Conservation (phyloP, 2,329 filamentous ascomycete genomes). For the Blumeria graminis region DNA sequence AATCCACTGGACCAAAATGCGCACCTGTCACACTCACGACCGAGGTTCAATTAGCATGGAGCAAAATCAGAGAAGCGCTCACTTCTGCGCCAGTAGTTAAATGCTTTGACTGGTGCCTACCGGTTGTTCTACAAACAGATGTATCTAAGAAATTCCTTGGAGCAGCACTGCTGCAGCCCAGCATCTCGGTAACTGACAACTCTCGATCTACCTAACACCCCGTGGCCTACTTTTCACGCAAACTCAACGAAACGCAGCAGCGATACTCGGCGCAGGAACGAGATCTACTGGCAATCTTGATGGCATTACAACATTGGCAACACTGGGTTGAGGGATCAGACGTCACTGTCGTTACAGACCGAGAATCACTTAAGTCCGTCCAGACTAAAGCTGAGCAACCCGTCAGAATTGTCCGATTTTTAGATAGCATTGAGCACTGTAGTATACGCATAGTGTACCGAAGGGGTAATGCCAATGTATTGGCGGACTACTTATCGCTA, state of each 20-base stretch:
- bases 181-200: background rate
- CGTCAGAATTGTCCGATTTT: background rate
- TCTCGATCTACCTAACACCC: background rate
- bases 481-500: background rate
- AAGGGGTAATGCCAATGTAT: background rate
- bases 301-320: background rate
- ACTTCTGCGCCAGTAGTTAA: background rate
- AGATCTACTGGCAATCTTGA: background rate
- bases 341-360: background rate
- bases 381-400: background rate
- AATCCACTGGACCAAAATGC: background rate
- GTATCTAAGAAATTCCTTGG: background rate
- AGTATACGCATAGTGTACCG: background rate
- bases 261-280: background rate
- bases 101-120: background rate
- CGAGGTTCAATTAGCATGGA: background rate
- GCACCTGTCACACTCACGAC: background rate
- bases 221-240: background rate
- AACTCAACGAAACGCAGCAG: background rate
- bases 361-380: background rate
- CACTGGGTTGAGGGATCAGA: background rate
- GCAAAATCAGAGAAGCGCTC: background rate
- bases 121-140: background rate
- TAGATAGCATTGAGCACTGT: background rate
- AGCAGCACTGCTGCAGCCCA: background rate